Evolutionary conservation across 345 rosid species (phyloP).

Genomic region (Citrus trifoliata): DNA sequence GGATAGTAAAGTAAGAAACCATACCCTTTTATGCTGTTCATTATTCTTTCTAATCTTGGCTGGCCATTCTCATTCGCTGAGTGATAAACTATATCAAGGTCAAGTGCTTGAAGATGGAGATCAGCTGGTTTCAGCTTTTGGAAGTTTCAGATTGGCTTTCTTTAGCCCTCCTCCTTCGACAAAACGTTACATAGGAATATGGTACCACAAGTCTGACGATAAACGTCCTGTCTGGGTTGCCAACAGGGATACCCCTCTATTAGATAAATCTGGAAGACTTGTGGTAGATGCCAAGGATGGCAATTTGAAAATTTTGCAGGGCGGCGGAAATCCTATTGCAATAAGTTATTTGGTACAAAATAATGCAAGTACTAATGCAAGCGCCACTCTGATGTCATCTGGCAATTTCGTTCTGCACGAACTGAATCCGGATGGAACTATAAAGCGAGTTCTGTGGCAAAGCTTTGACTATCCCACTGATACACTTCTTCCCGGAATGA

Average conservation of each 20-base stretch:
- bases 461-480: conserved; percentile 10
- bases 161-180: neutral
- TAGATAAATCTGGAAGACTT: neutral
- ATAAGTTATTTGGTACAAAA: neutral
- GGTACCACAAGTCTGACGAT: neutral
- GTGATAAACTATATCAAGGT: neutral
- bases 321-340: neutral
- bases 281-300: neutral
- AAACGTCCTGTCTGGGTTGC: neutral
- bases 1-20: neutral
- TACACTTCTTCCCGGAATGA: conserved; percentile 36
- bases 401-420: conserved; percentile 36
- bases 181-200: conserved; percentile 5
- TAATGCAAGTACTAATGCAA: neutral
- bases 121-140: conserved; percentile 8
- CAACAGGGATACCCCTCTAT: neutral
- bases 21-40: neutral
- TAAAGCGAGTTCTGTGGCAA: conserved; percentile 12
- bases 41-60: neutral
- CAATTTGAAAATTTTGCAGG: neutral
- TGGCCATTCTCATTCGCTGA: neutral
- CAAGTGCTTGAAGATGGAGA: conserved; percentile 2
- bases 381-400: neutral
- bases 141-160: conserved; percentile 14
- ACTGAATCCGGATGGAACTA: conserved; percentile 26